Evolutionary conservation across 2,329 filamentous ascomycete species (phyloP).

Genomic region (Ilyonectria destructans): DNA sequence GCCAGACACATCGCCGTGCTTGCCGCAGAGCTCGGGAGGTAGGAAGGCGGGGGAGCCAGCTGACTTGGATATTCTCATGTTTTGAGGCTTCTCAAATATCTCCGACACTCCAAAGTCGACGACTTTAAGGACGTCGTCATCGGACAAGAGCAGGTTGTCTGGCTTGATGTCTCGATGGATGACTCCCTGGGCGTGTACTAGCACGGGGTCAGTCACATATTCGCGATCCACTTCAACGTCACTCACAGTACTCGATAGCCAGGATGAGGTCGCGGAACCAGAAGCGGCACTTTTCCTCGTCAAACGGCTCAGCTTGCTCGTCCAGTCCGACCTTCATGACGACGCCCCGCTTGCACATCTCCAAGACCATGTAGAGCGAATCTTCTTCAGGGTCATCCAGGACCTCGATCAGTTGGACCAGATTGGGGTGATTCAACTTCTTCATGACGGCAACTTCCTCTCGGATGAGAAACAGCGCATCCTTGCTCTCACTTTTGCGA

Average conservation of each 20-base stretch:
- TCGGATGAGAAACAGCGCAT: constrained; percentile 88
- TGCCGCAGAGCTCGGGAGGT: constrained; percentile 91
- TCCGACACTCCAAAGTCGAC: constrained; percentile 99
- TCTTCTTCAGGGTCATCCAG: constrained; percentile 96
- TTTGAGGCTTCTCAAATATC: constrained; percentile 90
- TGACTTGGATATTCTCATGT: constrained; percentile 94
- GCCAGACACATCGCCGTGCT: constrained; percentile 90
- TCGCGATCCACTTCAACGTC: background rate
- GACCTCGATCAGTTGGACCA: constrained; percentile 95
- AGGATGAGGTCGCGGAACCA: constrained; percentile 97
- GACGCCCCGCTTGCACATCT: constrained; percentile 99
- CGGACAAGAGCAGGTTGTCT: constrained; percentile 92
- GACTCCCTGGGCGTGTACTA: constrained; percentile 93
- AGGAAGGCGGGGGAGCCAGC: constrained; percentile 96
- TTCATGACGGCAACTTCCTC: constrained; percentile 99
- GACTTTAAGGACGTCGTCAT: constrained; percentile 95
- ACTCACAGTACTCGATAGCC: constrained; percentile 91
- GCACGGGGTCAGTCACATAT: constrained; percentile 12
- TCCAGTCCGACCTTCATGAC: constrained; percentile 96
- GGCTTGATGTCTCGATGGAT: constrained; percentile 98
- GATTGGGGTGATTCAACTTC: constrained; percentile 93
- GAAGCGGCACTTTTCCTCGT: constrained; percentile 84
- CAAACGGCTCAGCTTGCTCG: constrained; percentile 86
- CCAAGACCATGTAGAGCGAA: constrained; percentile 97
- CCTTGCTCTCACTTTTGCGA: constrained; percentile 72